Evolutionary conservation across 2,329 filamentous ascomycete genomes (phyloP), one percentile per base, ranked within the genome.

Genomic region (Penicillium sp.): DNA sequence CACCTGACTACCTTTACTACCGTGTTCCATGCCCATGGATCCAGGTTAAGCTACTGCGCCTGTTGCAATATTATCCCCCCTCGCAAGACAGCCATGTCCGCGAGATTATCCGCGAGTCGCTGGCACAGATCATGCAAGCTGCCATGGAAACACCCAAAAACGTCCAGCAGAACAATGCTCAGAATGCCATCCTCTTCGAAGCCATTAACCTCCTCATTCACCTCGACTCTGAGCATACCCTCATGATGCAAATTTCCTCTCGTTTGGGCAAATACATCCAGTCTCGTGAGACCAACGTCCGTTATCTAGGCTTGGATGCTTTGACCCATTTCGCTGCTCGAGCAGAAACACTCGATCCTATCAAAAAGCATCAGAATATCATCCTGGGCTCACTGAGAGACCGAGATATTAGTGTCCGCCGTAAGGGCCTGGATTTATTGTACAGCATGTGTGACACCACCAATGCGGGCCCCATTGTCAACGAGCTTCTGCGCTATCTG

Each of bases 11-110:
- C 75, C 86, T 97, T 28, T 99, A 99, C 82, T 99, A 99, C 84
- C 97, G 97, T 74, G 95, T 99, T n/a, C 95, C 95, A 1, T 99
- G 95, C 75, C 95, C 95, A 2, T 99, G 95, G 95, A 89, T 99
- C 61, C 93, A 98, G 79, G 91, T 98, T 73, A 99, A 99, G 81
- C 85, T 99, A 19, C 80, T 99, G 68, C 88, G 93, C 65, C 80
- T 99, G 63, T 84, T 99, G 66, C 95, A 99, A 79, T 99, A 98
- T 77, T 99, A 97, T 78, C 91, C 93, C 28, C 94, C 95, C 50
- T 96, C 95, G 75, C 90, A 98, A 73, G 95, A 99, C 75, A 93
- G 90, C 35, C 92, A 97, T 75, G 88, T 97, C 44, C 91, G 94
- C 60, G 90, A 92, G 49, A 89, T 99, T 80, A 95, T 99, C 66